A percentile compares a stretch with the other conserved stretches of the same genome.
phyloP scores from a whole-genome alignment of 164 flowering plant genomes.

The Magnolia officinalis region DNA sequence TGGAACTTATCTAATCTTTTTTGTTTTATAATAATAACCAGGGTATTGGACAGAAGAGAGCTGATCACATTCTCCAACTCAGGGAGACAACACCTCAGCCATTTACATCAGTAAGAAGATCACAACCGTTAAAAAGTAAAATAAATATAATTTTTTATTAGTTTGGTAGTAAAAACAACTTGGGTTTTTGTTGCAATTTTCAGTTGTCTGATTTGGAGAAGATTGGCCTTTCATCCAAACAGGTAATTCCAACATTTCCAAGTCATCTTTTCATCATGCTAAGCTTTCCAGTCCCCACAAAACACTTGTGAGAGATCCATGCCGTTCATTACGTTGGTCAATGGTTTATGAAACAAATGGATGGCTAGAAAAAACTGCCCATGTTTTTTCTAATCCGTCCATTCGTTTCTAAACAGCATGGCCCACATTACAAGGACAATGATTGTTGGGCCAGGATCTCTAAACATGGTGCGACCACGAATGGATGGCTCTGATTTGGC shows the following conservation, averaged over 20 bases:
- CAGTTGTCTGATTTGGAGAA: conserved; percentile 85
- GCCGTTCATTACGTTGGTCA: too few species aligned
- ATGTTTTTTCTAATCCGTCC: too few species aligned
- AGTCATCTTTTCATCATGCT: too few species aligned
- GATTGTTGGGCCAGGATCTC: too few species aligned
- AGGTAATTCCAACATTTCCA: conserved; percentile 34
- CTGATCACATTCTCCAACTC: conserved; percentile 65
- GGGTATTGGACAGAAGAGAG: conserved; percentile 86
- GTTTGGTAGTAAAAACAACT: neutral
- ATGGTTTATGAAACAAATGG: too few species aligned
- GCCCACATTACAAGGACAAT: too few species aligned
- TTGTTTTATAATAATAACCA: conserved; percentile 15
- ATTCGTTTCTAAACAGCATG: too few species aligned
- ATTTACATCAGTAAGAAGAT: conserved; percentile 62
- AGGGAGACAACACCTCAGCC: conserved; percentile 59
- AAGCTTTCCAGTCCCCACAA: too few species aligned
- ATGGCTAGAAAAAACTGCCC: too few species aligned
- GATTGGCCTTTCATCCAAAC: conserved; percentile 82
- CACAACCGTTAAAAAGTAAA: neutral
- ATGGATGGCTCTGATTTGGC: too few species aligned
- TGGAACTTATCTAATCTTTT: neutral
- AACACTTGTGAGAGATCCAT: too few species aligned
- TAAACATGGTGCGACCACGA: too few species aligned
- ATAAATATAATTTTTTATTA: neutral
- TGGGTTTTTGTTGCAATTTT: conserved; percentile 14